Percentiles rank a stretch among this genome's conserved stretches.
Evolutionary conservation across 345 rosid species (phyloP).

Genomic region (Reutealis trisperma): DNA sequence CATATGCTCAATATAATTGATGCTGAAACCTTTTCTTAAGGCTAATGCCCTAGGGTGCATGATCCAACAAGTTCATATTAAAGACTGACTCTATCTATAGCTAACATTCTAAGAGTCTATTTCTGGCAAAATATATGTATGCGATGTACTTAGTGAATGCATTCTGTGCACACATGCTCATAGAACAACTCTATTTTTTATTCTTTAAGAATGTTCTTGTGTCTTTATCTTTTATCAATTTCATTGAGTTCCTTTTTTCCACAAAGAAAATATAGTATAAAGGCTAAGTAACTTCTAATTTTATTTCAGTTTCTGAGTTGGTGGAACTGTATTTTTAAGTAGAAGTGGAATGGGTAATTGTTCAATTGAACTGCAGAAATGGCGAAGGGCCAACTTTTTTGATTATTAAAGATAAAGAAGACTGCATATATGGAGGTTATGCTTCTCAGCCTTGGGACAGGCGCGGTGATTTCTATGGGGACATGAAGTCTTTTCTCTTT

Average conservation of each 20-base stretch:
- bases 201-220: neutral
- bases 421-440: constrained; percentile 78
- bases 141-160: neutral
- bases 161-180: neutral
- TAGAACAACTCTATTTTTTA: neutral
- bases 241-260: neutral
- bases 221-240: neutral
- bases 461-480: constrained; percentile 85
- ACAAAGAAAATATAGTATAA: neutral
- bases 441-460: constrained; percentile 94
- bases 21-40: neutral
- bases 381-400: constrained; percentile 64
- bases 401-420: constrained; percentile 77
- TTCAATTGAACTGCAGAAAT: constrained; percentile 56
- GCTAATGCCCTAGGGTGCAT: neutral
- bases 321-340: constrained; percentile 18
- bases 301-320: constrained; percentile 23
- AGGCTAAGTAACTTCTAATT: neutral
- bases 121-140: constrained; percentile 4
- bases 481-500: constrained; percentile 86
- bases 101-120: neutral
- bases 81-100: neutral
- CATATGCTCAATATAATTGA: neutral
- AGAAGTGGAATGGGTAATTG: constrained; percentile 27
- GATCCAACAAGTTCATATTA: neutral